Conservation (phyloP, 148 eudicot genomes). For the Rheum nobile region DNA sequence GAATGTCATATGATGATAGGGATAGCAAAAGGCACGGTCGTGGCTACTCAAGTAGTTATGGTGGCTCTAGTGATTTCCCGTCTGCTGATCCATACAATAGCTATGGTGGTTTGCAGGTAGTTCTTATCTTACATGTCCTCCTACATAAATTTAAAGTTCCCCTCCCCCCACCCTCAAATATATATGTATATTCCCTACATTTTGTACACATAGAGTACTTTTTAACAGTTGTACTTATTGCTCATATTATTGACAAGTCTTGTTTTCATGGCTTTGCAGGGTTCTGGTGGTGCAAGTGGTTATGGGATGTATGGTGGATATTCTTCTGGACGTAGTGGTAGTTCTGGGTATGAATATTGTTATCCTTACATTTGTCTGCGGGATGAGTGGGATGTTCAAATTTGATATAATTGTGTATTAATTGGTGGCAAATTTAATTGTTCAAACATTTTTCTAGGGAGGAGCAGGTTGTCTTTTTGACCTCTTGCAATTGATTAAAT, state of each 20-base stretch:
- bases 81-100: constrained; percentile 58
- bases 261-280: constrained; percentile 24
- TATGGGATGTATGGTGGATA: constrained; percentile 86
- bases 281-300: constrained; percentile 39
- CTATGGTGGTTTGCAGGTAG: constrained; percentile 72
- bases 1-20: constrained; percentile 59
- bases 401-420: too few relatives aligned
- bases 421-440: too few relatives aligned
- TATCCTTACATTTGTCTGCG: not conserved
- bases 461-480: not conserved
- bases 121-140: not conserved
- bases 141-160: not conserved
- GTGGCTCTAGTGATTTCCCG: constrained; percentile 54
- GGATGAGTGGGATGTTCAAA: too few relatives aligned
- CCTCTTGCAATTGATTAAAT: constrained; percentile 14
- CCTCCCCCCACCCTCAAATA: not conserved
- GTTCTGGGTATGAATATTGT: constrained; percentile 54
- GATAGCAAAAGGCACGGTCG: constrained; percentile 70
- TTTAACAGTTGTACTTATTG: not conserved
- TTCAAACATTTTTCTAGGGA: not conserved
- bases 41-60: constrained; percentile 79
- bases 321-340: constrained; percentile 65
- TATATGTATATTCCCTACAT: not conserved
- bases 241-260: not conserved
- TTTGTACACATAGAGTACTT: not conserved